Evolutionary conservation across 2,329 filamentous ascomycete species (phyloP).

Genomic region (Ambrosiella xylebori): DNA sequence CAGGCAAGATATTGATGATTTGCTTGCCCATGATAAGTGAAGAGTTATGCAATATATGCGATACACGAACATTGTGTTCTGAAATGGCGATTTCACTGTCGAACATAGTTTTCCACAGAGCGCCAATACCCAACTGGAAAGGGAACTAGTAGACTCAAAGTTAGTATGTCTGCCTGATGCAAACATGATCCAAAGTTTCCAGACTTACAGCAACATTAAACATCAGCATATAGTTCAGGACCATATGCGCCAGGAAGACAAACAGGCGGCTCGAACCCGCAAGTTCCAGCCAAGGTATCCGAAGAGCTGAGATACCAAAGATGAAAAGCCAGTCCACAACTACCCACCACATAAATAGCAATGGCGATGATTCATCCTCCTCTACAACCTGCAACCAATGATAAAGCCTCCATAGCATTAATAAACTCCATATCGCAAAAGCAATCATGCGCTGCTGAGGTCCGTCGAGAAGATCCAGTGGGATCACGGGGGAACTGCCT

Average conservation of each 20-base stretch:
- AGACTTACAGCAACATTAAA: conserved; percentile 61
- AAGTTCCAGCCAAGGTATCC: conserved; percentile 94
- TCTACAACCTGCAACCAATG: conserved; percentile 67
- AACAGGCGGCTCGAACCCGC: conserved; percentile 55
- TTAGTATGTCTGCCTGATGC: neutral
- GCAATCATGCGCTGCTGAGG: conserved; percentile 83
- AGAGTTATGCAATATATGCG: conserved; percentile 73
- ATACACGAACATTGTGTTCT: conserved; percentile 81
- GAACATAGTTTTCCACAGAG: conserved; percentile 64
- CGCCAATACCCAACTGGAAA: conserved; percentile 53
- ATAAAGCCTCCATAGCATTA: conserved; percentile 72
- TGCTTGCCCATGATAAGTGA: conserved; percentile 91
- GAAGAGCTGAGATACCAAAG: conserved; percentile 68
- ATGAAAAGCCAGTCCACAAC: conserved; percentile 72
- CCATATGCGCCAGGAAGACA: conserved; percentile 53
- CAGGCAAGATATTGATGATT: conserved; percentile 92
- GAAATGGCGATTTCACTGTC: conserved; percentile 85
- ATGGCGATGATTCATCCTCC: conserved; percentile 72
- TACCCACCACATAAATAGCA: conserved; percentile 87
- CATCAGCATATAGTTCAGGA: conserved; percentile 76
- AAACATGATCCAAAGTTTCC: neutral
- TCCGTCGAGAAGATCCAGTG: conserved; percentile 66
- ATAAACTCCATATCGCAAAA: conserved; percentile 54
- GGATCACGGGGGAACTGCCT: conserved; percentile 49
- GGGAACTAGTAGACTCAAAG: conserved; percentile 38